phyloP scores from a whole-genome alignment of 75 land plant species.

The Pinus tabuliformis region DNA sequence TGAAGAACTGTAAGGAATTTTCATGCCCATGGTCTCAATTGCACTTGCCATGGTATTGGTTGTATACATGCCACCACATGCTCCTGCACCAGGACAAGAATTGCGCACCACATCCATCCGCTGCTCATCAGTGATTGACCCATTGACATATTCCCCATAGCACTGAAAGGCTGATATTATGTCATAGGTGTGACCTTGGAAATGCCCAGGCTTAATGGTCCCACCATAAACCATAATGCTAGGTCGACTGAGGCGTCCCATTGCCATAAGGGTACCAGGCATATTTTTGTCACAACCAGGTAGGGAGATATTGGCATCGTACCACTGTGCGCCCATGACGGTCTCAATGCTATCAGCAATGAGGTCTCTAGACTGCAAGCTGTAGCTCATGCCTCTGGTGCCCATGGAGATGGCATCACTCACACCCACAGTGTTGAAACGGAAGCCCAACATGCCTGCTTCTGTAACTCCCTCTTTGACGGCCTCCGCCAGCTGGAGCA shows the following conservation, averaged over 20 bases:
- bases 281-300: conserved; percentile 97
- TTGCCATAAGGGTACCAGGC: conserved; percentile 97
- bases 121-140: conserved; percentile 75
- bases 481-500: conserved; percentile 68
- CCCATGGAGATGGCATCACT: conserved; percentile 98
- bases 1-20: conserved; percentile 97
- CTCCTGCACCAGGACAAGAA: conserved; percentile 99
- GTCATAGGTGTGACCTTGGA: conserved; percentile 69
- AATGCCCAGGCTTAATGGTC: conserved; percentile 92
- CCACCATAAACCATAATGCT: conserved; percentile 98
- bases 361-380: conserved; percentile 82
- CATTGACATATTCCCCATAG: conserved; percentile 91
- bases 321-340: conserved; percentile 96
- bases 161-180: conserved; percentile 91
- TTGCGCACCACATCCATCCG: conserved; percentile 75
- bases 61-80: conserved; percentile 99
- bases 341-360: conserved; percentile 98
- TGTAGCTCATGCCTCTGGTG: conserved; percentile 88
- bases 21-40: conserved; percentile 97
- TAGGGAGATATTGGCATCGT: conserved; percentile 91
- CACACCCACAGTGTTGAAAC: conserved; percentile 92
- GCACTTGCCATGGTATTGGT: conserved; percentile 99
- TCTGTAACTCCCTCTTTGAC: conserved; percentile 79
- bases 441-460: conserved; percentile 80
- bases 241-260: conserved; percentile 91